Evolutionary conservation across 306 rosid species (phyloP), one percentile per base, ranked within the genome.

Genomic region (Cicer arietinum): DNA sequence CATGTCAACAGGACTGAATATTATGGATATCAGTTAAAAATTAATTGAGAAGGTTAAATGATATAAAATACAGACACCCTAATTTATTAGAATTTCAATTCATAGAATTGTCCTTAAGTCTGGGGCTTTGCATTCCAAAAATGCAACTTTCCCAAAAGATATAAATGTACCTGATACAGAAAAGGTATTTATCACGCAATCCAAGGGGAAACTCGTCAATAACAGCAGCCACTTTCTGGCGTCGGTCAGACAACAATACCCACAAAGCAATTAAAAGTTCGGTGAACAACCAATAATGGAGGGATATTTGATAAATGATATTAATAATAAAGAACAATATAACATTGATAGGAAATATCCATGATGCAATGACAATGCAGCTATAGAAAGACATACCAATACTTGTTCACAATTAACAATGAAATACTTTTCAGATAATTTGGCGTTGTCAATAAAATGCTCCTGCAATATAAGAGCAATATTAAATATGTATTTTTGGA

Each of bases 1-100:
- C 91, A 92, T 85, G 75, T 94, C 96, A 77, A 76, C 96, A 39
- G 97, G 98, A 83, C 98, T 94, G 97, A 86, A 84, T n/a, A 77
- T 76, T 25, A 37, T 2, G 74, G 59, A 57, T 11, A 72, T 77
- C 56, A 66, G 83, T 79, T 39, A 40, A 74, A 62, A 70, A 62
- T 50, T 42, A 75, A 65, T 56, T 67, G 54, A 76, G 18, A 67
- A 62, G 9, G 25, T 58, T 12, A 79, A 46, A 22, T 44, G 18
- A 17, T 16, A 50, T 52, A 69, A 69, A 71, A 50, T 6, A 76
- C 43, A 48, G 78, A 71, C 66, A 45, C 69, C 18, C 67, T 42
- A 69, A 16, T 64, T 54, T 50, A 45, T 37, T 11, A 14, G 37
- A 73, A 71, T 81, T 73, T 81, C 50, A 78, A 69, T 59, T 42